These are phyloP conservation scores for Curvularia eragrostidis DNA, from an alignment of 2,329 filamentous ascomycete species.

Conservation along the genomic window DNA sequence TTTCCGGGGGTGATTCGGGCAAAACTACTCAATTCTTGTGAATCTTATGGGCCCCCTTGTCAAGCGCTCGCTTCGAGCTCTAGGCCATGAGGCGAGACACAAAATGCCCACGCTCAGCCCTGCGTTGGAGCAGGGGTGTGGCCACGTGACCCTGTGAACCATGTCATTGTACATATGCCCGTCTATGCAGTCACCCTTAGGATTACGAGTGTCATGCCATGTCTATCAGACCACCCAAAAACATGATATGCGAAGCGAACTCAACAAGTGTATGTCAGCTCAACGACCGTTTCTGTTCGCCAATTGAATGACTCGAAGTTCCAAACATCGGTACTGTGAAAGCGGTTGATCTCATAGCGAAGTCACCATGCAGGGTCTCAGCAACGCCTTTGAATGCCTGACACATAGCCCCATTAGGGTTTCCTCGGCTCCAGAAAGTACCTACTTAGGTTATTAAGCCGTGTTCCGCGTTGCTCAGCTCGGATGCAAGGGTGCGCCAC, in stretches of 20 bases:
- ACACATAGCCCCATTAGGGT: slow-evolving; percentile 7
- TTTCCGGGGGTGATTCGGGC: not conserved
- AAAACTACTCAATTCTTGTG: not conserved
- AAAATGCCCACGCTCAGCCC: not conserved
- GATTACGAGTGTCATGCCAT: slow-evolving; percentile 10
- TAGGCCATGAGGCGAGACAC: not conserved
- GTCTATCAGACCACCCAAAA: slow-evolving; percentile 18
- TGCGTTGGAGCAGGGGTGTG: not conserved
- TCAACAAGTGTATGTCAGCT: slow-evolving; percentile 7
- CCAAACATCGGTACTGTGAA: not conserved
- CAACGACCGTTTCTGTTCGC: not conserved
- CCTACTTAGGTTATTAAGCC: not conserved
- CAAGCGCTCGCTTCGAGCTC: not conserved
- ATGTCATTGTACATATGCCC: slow-evolving; percentile 2
- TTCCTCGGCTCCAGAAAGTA: slow-evolving; percentile 7
- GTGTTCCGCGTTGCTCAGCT: slow-evolving; percentile 11
- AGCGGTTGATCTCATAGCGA: not conserved
- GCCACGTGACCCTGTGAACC: slow-evolving; percentile 4
- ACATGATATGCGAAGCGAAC: slow-evolving; percentile 24
- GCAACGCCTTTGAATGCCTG: slow-evolving; percentile 2
- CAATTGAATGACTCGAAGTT: not conserved
- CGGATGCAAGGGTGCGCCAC: slow-evolving; percentile 16
- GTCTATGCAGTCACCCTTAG: slow-evolving; percentile 9
- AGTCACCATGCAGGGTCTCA: not conserved
- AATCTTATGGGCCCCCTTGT: not conserved